Evolutionary conservation across 495 filamentous ascomycete genomes (phyloP), one percentile per base, ranked within the genome.

Genomic region (Aspergillus baeticus): DNA sequence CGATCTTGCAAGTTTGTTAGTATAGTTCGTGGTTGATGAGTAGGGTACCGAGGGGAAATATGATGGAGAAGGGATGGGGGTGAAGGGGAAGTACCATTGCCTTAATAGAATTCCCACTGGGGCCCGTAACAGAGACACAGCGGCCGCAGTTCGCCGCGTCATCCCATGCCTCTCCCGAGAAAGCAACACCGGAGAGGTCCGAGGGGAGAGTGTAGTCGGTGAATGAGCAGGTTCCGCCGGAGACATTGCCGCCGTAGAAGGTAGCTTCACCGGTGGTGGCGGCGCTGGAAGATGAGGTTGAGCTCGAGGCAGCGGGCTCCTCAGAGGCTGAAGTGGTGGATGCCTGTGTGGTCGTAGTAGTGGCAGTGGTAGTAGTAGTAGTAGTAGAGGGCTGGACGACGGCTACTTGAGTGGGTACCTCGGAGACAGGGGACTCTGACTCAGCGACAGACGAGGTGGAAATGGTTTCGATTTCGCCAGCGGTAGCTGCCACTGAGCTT

Each of bases 221-320:
- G 72, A 84, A 85, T 2, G 77, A 80, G 69, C 83, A 86, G 21
- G 72, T 73, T 52, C 83, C 83, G 35, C 81, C 81, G 21, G 67
- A 65, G n/a, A 83, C 61, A 51, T 84, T 83, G 62, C 83, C 82
- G 33, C 78, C 78, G 65, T 84, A 86, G 65, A 67, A 82, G 36
- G 78, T 81, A 48, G 78, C 76, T 58, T 72, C 51, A 51, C 77
- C 77, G 22, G 67, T 50, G 15, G 48, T 63, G 21, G 26, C 44
- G 38, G 48, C 34, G 42, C 55, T 48, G 15, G 61, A 53, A 5
- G 60, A 59, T n/a, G 66, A 39, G n/a, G 55, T 57, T 44, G 55
- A 60, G 5, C 43, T 17, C 11, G 54, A 47, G 15, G 45, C 44
- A 22, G 60, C 49, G 33, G 61, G 11, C 6, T 57, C 45, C 17